phyloP scores from a whole-genome alignment of 805 yeast species.

The Candida patagonica region DNA sequence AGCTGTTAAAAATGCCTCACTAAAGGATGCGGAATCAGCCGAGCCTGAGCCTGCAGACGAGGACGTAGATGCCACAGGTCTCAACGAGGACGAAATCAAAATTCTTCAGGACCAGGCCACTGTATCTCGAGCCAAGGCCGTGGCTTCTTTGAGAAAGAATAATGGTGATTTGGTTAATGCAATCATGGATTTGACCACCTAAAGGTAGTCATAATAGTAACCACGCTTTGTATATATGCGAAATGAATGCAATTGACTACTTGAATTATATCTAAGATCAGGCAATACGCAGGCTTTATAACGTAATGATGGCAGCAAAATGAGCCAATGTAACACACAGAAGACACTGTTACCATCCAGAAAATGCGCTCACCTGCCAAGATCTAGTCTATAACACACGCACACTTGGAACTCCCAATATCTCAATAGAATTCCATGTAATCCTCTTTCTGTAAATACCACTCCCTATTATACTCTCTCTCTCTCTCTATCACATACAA shows the following conservation, averaged over 20 bases:
- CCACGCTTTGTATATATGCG: no score
- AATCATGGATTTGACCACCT: slow-evolving; percentile 52
- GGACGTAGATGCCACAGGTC: slow-evolving; percentile 77
- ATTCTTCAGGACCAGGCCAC: slow-evolving; percentile 87
- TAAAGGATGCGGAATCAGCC: slow-evolving; percentile 30
- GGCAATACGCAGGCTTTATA: not conserved
- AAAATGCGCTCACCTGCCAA: no score
- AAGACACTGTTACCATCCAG: no score
- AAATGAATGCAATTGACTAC: no score
- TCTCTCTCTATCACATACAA: no score
- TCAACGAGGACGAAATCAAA: slow-evolving; percentile 72
- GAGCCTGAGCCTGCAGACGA: slow-evolving; percentile 56
- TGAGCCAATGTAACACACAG: no score
- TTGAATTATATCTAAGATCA: not conserved
- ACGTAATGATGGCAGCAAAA: no score
- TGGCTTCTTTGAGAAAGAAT: slow-evolving; percentile 79
- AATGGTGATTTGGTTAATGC: slow-evolving; percentile 94
- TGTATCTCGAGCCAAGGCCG: slow-evolving; percentile 83
- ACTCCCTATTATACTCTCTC: no score
- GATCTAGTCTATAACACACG: no score
- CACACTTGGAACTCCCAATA: no score
- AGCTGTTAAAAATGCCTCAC: slow-evolving; percentile 22
- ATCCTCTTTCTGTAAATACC: no score
- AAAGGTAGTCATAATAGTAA: slow-evolving; percentile 5
- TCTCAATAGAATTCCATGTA: no score